Evolutionary conservation across 345 rosid species (phyloP).

Genomic region (Salix purpurea): DNA sequence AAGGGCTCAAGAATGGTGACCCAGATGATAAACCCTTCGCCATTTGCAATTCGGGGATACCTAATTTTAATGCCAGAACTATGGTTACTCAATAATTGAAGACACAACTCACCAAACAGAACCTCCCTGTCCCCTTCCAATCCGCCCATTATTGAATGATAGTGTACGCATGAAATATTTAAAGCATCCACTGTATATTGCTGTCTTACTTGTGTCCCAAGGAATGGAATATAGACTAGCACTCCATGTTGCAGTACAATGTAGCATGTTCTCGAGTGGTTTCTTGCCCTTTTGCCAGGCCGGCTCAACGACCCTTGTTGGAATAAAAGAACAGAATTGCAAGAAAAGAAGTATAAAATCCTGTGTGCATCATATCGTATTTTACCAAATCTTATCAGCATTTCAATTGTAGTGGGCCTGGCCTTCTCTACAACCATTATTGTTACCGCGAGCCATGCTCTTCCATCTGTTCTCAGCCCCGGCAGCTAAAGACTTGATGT

Average conservation of each 20-base stretch:
- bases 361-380: neutral
- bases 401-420: too few relatives aligned
- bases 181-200: neutral
- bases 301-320: neutral
- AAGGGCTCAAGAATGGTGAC: neutral
- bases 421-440: too few relatives aligned
- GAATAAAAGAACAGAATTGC: neutral
- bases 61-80: slow-evolving; percentile 3
- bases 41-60: neutral
- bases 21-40: neutral
- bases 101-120: slow-evolving; percentile 6
- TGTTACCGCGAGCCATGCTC: too few relatives aligned
- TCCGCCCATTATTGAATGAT: neutral
- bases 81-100: slow-evolving; percentile 9
- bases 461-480: neutral
- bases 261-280: slow-evolving; percentile 4
- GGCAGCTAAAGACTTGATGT: neutral
- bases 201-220: neutral
- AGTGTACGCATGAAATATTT: too few relatives aligned
- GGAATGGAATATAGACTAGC: neutral
- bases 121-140: neutral
- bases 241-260: neutral
- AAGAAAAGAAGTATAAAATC: neutral
- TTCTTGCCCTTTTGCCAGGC: neutral
- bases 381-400: neutral